phyloP scores from a whole-genome alignment of 2,329 filamentous ascomycete genomes.

The Trematosphaeria pertusa region DNA sequence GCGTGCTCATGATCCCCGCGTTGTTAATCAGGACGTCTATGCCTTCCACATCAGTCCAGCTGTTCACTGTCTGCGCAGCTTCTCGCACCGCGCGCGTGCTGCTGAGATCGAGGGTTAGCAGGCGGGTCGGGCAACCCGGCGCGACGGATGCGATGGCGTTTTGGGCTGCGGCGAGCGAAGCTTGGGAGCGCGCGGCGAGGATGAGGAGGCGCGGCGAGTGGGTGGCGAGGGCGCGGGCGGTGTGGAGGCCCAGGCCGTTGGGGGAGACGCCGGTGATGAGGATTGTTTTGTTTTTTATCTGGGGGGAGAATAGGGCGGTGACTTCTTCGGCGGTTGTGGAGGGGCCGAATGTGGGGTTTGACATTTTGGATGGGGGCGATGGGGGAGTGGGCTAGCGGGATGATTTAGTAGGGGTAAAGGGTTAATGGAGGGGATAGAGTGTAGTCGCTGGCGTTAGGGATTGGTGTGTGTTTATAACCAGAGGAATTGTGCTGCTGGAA shows the following conservation, averaged over 20 bases:
- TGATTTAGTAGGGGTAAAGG: too few relatives aligned
- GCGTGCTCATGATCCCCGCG: slow-evolving; percentile 42
- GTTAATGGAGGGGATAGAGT: too few relatives aligned
- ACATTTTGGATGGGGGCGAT: too few relatives aligned
- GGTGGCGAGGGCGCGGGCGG: slow-evolving; percentile 12
- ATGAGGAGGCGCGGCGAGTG: slow-evolving; percentile 20
- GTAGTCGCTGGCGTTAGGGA: too few relatives aligned
- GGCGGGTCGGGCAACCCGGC: slow-evolving; percentile 37
- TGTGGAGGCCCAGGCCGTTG: slow-evolving; percentile 15
- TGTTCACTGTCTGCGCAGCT: slow-evolving; percentile 34
- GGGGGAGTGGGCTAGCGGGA: too few relatives aligned
- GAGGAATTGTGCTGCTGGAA: too few relatives aligned
- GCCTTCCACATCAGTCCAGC: slow-evolving; percentile 22
- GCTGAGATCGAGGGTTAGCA: slow-evolving; percentile 39
- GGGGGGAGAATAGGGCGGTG: slow-evolving; percentile 4
- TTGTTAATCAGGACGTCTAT: slow-evolving; percentile 52
- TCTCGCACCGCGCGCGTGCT: slow-evolving; percentile 34
- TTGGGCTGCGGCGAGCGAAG: slow-evolving; percentile 47
- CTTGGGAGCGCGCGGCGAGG: slow-evolving; percentile 45
- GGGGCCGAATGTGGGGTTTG: slow-evolving; percentile 6
- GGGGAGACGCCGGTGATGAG: slow-evolving; percentile 35
- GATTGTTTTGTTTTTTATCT: slow-evolving; percentile 28
- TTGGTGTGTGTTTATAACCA: too few relatives aligned
- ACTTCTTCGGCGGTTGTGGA: slow-evolving; percentile 22
- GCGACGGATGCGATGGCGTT: slow-evolving; percentile 35